Evolutionary conservation across 257 asterid genomes (phyloP), one percentile per base, ranked within the genome.

Genomic region (Nicotiana obtusifolia): DNA sequence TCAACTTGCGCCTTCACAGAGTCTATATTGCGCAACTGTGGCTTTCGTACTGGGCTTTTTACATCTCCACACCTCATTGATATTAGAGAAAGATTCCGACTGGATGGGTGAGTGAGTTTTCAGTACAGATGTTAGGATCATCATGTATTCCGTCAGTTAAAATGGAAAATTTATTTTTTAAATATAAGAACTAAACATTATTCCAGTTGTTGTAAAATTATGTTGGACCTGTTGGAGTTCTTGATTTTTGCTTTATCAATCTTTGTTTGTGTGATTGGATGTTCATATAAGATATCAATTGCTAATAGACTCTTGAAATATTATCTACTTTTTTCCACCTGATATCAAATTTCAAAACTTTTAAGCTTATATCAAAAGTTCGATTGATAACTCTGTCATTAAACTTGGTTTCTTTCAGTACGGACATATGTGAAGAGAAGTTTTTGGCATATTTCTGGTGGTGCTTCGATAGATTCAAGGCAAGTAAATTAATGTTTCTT

Each of bases 41-140:
- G 99, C 81, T 93, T 93, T 81, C 94, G 35, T 66, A 96, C 99
- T 14, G 98, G 99, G 57, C 98, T 93, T 85, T 96, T 93, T 93
- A 94, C 98, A 56, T 94, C 99, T 61, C 98, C 99, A 20, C 99
- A 96, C 87, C 97, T 96, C 81, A 94, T 96, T 86, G 99, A 96
- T 85, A 88, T 96, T 85, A 94, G 99, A 69, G 99, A 96, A 92
- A 90, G 99, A 87, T 96, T 96, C 87, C 89, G 90, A 54, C 77
- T 94, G 88, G 89, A 96, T 77, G 98, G 99, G 99, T 96, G 85
- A 78, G 91, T 87, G 78, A 82, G 83, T 69, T 81, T 52, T 49
- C 62, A 15, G 24, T 7, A 47, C 41, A 49, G 44, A 75, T 75
- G 62, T 49, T 24, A 24, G 44, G 41, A 49, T 24, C 80, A 49